Evolutionary conservation across 2,329 filamentous ascomycete species (phyloP), one percentile per base, ranked within the genome.

Genomic region (Botrytis sinoallii): DNA sequence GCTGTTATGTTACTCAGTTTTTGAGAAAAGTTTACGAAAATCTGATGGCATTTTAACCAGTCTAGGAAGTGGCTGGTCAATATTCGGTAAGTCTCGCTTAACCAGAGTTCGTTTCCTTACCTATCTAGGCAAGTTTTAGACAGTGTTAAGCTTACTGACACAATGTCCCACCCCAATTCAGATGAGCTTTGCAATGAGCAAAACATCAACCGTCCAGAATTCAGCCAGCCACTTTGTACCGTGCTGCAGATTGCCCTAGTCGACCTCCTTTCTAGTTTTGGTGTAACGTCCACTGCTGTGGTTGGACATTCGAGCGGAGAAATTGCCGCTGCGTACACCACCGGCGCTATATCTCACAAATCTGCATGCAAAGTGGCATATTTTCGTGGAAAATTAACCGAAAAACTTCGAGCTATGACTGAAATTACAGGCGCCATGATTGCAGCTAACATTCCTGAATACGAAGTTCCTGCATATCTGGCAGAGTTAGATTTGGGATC

Each of bases 281-380:
- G 25, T 32, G 57, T 60, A 5, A 4, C 52, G 1, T 14, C 66
- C 22, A 20, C 32, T 42, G 32, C 16, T 42, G 48, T 59, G 1
- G 32, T 69, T 20, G 66, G 66, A 20, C 52, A 69, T 29, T 60
- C 52, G 4, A 57, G 35, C 14, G 66, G 52, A 44, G 66, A 69
- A 59, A 69, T 69, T 42, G 66, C 66, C 32, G 52, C 66, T n/a
- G 52, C 66, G 35, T 69, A 74, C 40, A 60, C 14, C 0, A 77
- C 82, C 1, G 82, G 81, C 2, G 78, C 78, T 1, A 68, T 84
- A 1, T 79, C 66, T 7, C 20, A 52, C 25, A 14, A 55, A 35
- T 69, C 55, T 20, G 72, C 65, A 10, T 35, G n/a, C 42, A 70
- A 65, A 40, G 16, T 73, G n/a, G 65, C 72, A 22, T 73, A 65